Conservation (phyloP, 1,284 basidiomycete species). For the Ganoderma sp. region DNA sequence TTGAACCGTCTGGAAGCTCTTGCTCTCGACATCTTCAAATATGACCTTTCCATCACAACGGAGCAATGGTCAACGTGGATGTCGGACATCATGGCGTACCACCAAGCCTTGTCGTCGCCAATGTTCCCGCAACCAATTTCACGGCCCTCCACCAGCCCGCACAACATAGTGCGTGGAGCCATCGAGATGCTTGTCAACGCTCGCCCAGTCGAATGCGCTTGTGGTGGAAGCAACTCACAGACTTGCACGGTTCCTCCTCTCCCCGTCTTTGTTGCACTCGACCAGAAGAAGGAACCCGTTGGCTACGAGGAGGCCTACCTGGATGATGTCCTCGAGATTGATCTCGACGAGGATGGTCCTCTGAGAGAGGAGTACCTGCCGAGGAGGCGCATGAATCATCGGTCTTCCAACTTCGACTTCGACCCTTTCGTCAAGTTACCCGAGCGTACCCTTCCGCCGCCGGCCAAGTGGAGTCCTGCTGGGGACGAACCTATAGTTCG, state of each 20-base stretch:
- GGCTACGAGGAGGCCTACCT: constrained; percentile 48
- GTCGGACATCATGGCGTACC: constrained; percentile 63
- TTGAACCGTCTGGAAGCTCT: constrained; percentile 75
- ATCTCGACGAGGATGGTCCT: constrained; percentile 81
- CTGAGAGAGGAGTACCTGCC: constrained; percentile 80
- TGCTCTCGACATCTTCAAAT: constrained; percentile 68
- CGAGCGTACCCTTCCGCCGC: constrained; percentile 63
- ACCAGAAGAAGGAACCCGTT: constrained; percentile 60
- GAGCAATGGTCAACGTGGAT: constrained; percentile 75
- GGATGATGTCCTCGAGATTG: constrained; percentile 66
- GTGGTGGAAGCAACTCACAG: constrained; percentile 26
- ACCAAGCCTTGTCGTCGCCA: constrained; percentile 62
- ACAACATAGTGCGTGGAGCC: constrained; percentile 67
- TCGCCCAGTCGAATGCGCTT: constrained; percentile 37
- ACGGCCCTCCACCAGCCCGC: constrained; percentile 72
- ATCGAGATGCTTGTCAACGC: constrained; percentile 70
- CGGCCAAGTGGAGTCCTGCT: constrained; percentile 79
- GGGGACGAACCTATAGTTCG: constrained; percentile 74
- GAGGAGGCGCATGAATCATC: constrained; percentile 58
- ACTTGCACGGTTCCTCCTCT: constrained; percentile 46
- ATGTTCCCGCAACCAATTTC: constrained; percentile 76
- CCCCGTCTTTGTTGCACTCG: constrained; percentile 73
- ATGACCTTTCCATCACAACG: constrained; percentile 70
- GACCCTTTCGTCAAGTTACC: constrained; percentile 27
- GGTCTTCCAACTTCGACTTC: constrained; percentile 35